Conservation (phyloP, 2,329 filamentous ascomycete genomes). For the Talaromyces sp. region DNA sequence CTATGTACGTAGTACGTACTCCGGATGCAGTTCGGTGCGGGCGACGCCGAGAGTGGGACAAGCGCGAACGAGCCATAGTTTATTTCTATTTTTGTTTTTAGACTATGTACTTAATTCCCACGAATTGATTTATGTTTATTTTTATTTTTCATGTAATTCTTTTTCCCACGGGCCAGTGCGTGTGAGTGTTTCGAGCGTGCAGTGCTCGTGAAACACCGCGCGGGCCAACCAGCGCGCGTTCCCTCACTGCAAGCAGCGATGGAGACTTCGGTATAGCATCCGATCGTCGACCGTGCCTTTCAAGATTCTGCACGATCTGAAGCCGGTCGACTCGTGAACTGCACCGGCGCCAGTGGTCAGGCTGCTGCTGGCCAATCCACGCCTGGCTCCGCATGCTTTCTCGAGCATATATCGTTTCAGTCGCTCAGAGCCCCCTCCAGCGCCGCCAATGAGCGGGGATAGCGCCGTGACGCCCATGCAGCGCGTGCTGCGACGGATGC, state of each 20-base stretch:
- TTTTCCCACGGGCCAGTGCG: not conserved
- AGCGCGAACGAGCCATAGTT: not conserved
- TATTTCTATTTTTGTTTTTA: not conserved
- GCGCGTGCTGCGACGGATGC: constrained; percentile 23
- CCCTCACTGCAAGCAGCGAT: not conserved
- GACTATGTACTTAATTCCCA: not conserved
- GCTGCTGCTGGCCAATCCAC: constrained; percentile 1
- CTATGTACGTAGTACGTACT: not conserved
- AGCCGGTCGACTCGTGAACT: constrained; percentile 7
- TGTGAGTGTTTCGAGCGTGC: not conserved
- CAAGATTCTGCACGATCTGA: not conserved
- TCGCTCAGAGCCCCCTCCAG: not conserved
- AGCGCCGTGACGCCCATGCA: constrained; percentile 19
- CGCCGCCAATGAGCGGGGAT: constrained; percentile 7
- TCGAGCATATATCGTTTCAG: not conserved
- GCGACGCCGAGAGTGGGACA: not conserved
- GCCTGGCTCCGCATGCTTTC: not conserved
- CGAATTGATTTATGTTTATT: not conserved
- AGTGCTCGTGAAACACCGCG: not conserved
- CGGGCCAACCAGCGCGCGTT: not conserved
- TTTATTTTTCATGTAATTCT: not conserved
- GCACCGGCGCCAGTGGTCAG: not conserved
- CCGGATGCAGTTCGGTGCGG: not conserved
- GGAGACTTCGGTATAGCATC: not conserved
- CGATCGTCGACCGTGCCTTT: not conserved